phyloP scores from a whole-genome alignment of 139 green algal genomes.

The Eudorina sp. region DNA sequence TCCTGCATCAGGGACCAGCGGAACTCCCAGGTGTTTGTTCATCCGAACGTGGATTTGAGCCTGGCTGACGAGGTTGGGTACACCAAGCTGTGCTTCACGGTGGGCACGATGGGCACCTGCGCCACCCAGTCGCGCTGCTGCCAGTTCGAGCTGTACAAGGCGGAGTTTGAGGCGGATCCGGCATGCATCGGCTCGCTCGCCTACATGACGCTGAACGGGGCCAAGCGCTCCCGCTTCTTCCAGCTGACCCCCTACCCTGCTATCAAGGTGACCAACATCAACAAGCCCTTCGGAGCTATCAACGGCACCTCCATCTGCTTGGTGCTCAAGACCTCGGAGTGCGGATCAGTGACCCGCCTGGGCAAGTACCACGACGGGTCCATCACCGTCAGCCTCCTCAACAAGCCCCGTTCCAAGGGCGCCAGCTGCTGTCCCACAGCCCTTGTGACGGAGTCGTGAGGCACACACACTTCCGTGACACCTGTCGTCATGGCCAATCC shows the following conservation, averaged over 20 bases:
- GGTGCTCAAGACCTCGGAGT: constrained; percentile 2
- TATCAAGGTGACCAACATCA: constrained; percentile 58
- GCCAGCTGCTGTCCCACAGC: background rate
- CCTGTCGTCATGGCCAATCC: too few relatives aligned
- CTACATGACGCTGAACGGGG: constrained; percentile 54
- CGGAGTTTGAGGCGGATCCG: constrained; percentile 49
- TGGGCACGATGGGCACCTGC: background rate
- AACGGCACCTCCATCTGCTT: constrained; percentile 49
- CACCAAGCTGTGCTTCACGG: constrained; percentile 33
- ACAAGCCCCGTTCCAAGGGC: constrained; percentile 1
- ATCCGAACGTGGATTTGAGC: background rate
- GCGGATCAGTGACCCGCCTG: constrained; percentile 4
- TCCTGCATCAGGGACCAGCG: background rate
- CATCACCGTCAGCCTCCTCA: constrained; percentile 46
- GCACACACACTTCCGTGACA: too few relatives aligned
- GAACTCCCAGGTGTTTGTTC: background rate
- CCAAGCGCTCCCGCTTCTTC: constrained; percentile 27
- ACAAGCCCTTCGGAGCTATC: background rate
- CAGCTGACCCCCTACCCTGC: constrained; percentile 40
- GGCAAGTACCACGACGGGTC: constrained; percentile 19
- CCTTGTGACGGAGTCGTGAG: too few relatives aligned
- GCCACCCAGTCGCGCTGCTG: constrained; percentile 20
- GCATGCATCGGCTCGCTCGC: constrained; percentile 30
- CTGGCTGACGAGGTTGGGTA: background rate
- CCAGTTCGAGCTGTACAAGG: constrained; percentile 51